Evolutionary conservation across 495 filamentous ascomycete genomes (phyloP).

Genomic region (Clavariopsis aquatica): DNA sequence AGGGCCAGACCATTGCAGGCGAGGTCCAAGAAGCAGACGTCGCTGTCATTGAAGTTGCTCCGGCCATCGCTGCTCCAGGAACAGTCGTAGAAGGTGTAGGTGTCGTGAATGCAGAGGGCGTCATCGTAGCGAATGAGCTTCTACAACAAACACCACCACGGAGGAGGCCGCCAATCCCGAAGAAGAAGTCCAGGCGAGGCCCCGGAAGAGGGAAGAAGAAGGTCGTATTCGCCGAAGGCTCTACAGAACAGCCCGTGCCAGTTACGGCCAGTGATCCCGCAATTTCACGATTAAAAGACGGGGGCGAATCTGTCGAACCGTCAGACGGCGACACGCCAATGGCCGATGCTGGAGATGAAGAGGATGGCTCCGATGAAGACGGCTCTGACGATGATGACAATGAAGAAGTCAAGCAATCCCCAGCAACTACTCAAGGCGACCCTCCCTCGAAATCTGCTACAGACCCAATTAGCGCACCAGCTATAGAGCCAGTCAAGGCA

Average conservation of each 20-base stretch:
- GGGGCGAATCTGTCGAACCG: constrained; percentile 38
- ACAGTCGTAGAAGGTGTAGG: constrained; percentile 64
- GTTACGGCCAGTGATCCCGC: constrained; percentile 33
- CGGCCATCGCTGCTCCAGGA: constrained; percentile 56
- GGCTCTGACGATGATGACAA: constrained; percentile 38
- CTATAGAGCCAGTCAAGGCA: neutral
- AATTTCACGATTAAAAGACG: constrained; percentile 27
- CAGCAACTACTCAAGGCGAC: constrained; percentile 2
- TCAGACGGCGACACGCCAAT: constrained; percentile 42
- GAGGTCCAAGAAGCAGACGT: constrained; percentile 67
- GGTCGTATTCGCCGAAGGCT: constrained; percentile 42
- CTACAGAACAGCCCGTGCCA: constrained; percentile 18
- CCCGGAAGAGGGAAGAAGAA: constrained; percentile 47
- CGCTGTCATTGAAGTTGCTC: constrained; percentile 41
- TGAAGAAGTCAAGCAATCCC: constrained; percentile 19
- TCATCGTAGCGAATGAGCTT: constrained; percentile 58
- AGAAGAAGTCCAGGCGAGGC: constrained; percentile 43
- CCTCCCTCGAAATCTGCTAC: constrained; percentile 1
- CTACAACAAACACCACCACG: constrained; percentile 51
- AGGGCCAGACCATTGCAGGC: constrained; percentile 78
- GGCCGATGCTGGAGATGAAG: constrained; percentile 38
- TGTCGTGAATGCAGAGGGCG: constrained; percentile 61
- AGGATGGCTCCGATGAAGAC: constrained; percentile 38
- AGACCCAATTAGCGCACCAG: neutral
- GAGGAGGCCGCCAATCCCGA: constrained; percentile 68